Conservation (phyloP, 768 basidiomycete genomes). For the Podaxis carcinomalis region DNA sequence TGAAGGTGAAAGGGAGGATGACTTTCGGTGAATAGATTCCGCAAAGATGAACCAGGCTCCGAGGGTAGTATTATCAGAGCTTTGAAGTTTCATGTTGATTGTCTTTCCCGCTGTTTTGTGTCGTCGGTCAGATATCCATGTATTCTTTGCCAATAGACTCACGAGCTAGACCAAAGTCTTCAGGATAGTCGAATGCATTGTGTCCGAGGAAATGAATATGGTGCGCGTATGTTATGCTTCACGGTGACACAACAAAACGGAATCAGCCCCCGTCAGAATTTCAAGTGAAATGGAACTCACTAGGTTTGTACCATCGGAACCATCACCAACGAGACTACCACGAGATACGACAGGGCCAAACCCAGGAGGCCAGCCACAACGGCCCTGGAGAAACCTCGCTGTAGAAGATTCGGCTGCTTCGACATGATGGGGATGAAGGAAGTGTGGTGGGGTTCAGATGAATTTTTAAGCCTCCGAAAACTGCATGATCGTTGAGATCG, state of each 20-base stretch:
- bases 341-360: slow-evolving; percentile 18
- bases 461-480: not conserved
- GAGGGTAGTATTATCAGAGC: slow-evolving; percentile 56
- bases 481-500: not conserved
- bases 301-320: slow-evolving; percentile 35
- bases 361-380: not conserved
- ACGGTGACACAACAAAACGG: not conserved
- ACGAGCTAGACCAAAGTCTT: slow-evolving; percentile 40
- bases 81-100: slow-evolving; percentile 52
- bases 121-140: not conserved
- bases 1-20: slow-evolving; percentile 20
- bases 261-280: slow-evolving; percentile 6
- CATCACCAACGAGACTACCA: slow-evolving; percentile 29
- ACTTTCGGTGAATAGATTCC: slow-evolving; percentile 40
- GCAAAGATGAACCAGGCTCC: slow-evolving; percentile 69
- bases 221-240: slow-evolving; percentile 35
- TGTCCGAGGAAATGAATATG: slow-evolving; percentile 32
- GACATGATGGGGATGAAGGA: slow-evolving; percentile 1
- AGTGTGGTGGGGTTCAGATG: not conserved
- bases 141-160: slow-evolving; percentile 13
- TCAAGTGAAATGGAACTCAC: slow-evolving; percentile 18
- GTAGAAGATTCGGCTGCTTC: not conserved
- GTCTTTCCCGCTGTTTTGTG: slow-evolving; percentile 51
- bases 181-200: slow-evolving; percentile 33
- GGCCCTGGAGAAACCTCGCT: not conserved